A percentile compares a stretch with the other conserved stretches of the same genome.
Conservation (phyloP, 2,329 filamentous ascomycete genomes). For the Cytospora mali region DNA sequence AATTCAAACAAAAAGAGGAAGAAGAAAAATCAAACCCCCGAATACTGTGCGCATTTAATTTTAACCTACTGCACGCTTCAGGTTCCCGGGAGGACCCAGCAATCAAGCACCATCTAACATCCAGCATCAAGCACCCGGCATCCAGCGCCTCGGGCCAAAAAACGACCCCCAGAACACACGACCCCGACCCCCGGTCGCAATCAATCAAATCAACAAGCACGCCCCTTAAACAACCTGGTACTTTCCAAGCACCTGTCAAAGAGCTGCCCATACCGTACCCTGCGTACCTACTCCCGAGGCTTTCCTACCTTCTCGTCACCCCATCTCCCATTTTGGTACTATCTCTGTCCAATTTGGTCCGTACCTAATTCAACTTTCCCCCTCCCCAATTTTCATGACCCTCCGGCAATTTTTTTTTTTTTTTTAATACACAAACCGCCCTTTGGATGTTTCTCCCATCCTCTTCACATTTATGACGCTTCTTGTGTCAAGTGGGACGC, state of each 20-base stretch:
- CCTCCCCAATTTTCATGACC: background rate
- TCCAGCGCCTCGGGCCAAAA: slow-evolving; percentile 12
- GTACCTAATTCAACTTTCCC: background rate
- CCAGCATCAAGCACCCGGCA: background rate
- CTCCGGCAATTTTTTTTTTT: background rate
- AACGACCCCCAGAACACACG: slow-evolving; percentile 5
- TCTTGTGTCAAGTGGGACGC: slow-evolving; percentile 23
- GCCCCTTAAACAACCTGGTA: slow-evolving; percentile 15
- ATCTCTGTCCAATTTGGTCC: slow-evolving; percentile 2
- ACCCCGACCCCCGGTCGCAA: slow-evolving; percentile 14
- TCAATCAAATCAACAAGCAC: slow-evolving; percentile 18
- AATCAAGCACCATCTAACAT: background rate
- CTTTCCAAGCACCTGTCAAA: slow-evolving; percentile 6
- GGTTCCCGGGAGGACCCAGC: background rate
- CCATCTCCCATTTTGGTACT: slow-evolving; percentile 5
- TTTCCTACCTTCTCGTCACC: slow-evolving; percentile 9
- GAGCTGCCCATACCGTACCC: too few species aligned
- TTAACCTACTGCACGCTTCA: background rate
- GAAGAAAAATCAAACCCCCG: background rate
- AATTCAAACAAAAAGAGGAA: background rate
- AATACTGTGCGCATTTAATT: background rate
- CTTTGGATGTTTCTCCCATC: slow-evolving; percentile 12
- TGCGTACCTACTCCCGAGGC: too few species aligned
- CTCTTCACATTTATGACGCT: slow-evolving; percentile 19
- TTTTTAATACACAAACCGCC: background rate